Evolutionary conservation across 2,329 filamentous ascomycete genomes (phyloP).

Genomic region (Helicocarpus griseus): DNA sequence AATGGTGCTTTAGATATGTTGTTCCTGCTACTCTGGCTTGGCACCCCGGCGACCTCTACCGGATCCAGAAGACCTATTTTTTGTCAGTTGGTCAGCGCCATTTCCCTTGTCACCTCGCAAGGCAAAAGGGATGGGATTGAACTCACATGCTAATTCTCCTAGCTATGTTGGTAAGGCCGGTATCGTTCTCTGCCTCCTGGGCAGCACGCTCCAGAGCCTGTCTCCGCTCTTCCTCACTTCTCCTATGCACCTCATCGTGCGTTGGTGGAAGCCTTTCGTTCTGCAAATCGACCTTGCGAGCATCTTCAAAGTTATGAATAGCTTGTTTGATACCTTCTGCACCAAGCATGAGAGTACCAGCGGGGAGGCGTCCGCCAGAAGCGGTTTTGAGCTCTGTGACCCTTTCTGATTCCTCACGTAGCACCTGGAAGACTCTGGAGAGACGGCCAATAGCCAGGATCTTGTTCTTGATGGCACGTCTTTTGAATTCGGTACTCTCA

Average conservation of each 20-base stretch:
- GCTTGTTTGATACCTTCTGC: conserved; percentile 98
- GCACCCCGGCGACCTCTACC: conserved; percentile 25
- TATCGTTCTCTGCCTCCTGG: conserved; percentile 84
- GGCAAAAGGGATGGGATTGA: background rate
- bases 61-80: conserved; percentile 30
- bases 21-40: background rate
- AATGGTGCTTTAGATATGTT: background rate
- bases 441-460: conserved; percentile 94
- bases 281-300: conserved; percentile 90
- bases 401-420: conserved; percentile 92
- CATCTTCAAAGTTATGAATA: conserved; percentile 93
- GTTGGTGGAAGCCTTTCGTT: conserved; percentile 90
- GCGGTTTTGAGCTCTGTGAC: conserved; percentile 98
- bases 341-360: conserved; percentile 93
- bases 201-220: conserved; percentile 78
- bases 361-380: conserved; percentile 80
- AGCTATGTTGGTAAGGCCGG: conserved; percentile 74
- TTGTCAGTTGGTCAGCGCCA: background rate
- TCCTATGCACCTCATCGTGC: conserved; percentile 80
- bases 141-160: conserved; percentile 94
- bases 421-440: conserved; percentile 94
- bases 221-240: conserved; percentile 69
- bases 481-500: conserved; percentile 86
- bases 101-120: background rate
- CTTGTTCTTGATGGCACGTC: conserved; percentile 98